Evolutionary conservation across 2,329 filamentous ascomycete genomes (phyloP).

Genomic region (Calonectria crousiana): DNA sequence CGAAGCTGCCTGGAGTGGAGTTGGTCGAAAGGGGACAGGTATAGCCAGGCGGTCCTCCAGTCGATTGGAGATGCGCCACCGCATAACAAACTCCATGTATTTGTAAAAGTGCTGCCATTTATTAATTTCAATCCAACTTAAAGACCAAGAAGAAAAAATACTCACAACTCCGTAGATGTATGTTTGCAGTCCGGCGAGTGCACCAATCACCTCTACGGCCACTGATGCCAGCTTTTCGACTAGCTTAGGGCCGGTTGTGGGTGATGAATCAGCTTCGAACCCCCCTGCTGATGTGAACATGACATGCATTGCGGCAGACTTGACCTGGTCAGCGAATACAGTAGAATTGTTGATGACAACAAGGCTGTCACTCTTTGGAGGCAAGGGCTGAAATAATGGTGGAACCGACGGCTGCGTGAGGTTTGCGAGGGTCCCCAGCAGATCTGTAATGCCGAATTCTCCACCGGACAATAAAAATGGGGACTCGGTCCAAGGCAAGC

Average conservation of each 20-base stretch:
- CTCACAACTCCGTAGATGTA: conserved; percentile 16
- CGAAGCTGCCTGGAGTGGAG: background rate
- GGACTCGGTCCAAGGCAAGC: background rate
- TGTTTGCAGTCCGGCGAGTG: background rate
- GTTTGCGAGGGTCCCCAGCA: background rate
- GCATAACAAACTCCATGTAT: conserved; percentile 14
- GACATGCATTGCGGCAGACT: background rate
- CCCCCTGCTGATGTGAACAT: background rate
- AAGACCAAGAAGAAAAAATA: background rate
- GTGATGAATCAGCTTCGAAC: background rate
- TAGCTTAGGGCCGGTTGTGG: background rate
- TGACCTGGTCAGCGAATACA: conserved; percentile 6
- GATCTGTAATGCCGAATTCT: background rate
- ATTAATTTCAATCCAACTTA: background rate
- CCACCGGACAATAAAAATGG: background rate
- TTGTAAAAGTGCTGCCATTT: background rate
- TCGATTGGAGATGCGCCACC: conserved; percentile 2
- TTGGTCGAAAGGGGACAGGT: conserved; percentile 9
- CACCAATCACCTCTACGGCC: conserved; percentile 10
- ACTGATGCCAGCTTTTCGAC: background rate
- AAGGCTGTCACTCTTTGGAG: background rate
- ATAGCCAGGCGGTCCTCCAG: background rate
- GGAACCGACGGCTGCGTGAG: background rate
- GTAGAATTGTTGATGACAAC: conserved; percentile 4
- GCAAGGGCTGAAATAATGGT: background rate